Conservation (phyloP, 2,329 filamentous ascomycete genomes). For the Aspergillus sp. region DNA sequence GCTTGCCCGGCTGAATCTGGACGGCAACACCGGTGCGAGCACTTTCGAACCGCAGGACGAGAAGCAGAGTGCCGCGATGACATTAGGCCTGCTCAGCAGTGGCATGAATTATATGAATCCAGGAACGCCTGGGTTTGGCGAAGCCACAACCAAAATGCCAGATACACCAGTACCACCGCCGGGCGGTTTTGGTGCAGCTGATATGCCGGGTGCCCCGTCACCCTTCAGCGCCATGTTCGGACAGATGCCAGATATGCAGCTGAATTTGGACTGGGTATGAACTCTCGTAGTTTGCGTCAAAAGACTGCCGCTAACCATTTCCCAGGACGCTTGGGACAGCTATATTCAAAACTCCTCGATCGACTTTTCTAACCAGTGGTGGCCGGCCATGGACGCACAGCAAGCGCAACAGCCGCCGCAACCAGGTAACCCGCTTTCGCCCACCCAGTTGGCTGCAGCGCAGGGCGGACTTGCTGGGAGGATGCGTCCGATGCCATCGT, state of each 20-base stretch:
- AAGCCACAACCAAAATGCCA: conserved; percentile 27
- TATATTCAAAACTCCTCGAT: conserved; percentile 62
- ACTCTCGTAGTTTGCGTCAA: neutral
- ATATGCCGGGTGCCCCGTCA: conserved; percentile 45
- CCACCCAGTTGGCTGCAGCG: conserved; percentile 18
- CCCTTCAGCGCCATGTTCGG: conserved; percentile 57
- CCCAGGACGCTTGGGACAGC: conserved; percentile 65
- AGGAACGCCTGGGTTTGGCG: conserved; percentile 28
- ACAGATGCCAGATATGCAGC: conserved; percentile 55
- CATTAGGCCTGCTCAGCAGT: conserved; percentile 65
- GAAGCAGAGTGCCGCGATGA: conserved; percentile 68
- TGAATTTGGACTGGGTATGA: conserved; percentile 64
- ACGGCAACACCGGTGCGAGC: conserved; percentile 20
- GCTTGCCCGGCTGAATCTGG: conserved; percentile 67
- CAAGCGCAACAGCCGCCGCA: conserved; percentile 21
- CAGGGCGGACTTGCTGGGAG: conserved; percentile 16
- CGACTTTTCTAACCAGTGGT: conserved; percentile 41
- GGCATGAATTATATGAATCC: conserved; percentile 55
- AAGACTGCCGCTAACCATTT: conserved; percentile 24
- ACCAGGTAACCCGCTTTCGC: conserved; percentile 20
- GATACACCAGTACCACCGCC: conserved; percentile 26
- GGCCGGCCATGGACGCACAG: conserved; percentile 35
- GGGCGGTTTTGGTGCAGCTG: conserved; percentile 27
- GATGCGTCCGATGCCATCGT: conserved; percentile 14
- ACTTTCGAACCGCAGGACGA: conserved; percentile 50